Evolutionary conservation across 2,329 filamentous ascomycete genomes (phyloP).

Genomic region (Neopestalotiopsis sp.): DNA sequence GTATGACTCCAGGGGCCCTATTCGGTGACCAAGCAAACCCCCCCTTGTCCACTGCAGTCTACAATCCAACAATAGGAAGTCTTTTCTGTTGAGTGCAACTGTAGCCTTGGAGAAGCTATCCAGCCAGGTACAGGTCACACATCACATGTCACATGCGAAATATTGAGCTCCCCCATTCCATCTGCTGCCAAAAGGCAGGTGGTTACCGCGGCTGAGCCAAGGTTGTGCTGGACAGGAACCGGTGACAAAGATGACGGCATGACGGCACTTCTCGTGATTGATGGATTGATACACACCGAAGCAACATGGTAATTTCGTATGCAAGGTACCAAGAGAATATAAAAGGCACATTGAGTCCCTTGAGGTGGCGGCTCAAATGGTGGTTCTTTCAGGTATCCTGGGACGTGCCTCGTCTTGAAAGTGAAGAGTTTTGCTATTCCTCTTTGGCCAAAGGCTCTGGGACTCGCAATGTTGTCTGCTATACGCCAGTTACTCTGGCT

Average conservation of each 20-base stretch:
- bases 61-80: background rate
- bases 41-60: background rate
- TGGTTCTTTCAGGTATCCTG: background rate
- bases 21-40: background rate
- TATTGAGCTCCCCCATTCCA: background rate
- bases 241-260: conserved; percentile 11
- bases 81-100: conserved; percentile 11
- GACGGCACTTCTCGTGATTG: background rate
- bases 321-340: conserved; percentile 21
- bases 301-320: background rate
- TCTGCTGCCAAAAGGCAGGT: conserved; percentile 8
- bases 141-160: conserved; percentile 14
- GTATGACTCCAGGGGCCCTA: background rate
- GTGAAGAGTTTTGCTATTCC: background rate
- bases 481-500: conserved; percentile 17
- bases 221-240: conserved; percentile 2
- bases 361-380: background rate
- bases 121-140: conserved; percentile 17
- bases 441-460: background rate
- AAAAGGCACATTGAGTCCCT: conserved; percentile 10
- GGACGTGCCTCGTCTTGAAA: background rate
- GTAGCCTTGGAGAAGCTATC: background rate
- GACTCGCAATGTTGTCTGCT: conserved; percentile 26
- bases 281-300: background rate
- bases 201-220: conserved; percentile 14